A percentile compares a stretch with the other conserved stretches of the same genome.
phyloP scores from a whole-genome alignment of 1,284 basidiomycete genomes.

The Ganoderma lingzhi region DNA sequence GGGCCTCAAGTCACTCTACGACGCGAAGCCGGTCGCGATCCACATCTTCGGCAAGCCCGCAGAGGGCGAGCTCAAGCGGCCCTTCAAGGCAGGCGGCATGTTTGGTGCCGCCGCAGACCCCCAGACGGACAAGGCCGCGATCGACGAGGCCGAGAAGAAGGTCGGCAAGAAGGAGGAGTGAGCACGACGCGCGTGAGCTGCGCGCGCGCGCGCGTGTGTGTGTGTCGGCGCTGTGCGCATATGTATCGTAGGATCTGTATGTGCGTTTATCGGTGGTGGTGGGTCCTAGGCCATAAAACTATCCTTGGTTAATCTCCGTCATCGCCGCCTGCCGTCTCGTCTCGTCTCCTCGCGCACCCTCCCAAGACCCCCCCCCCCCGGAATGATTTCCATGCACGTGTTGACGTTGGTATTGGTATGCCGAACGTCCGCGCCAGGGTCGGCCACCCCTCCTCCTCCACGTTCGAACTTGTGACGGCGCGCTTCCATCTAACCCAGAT shows the following conservation, averaged over 20 bases:
- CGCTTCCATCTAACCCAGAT: background rate
- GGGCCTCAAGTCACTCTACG: constrained; percentile 88
- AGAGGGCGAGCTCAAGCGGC: constrained; percentile 89
- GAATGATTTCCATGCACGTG: too few species aligned
- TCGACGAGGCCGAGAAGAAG: constrained; percentile 89
- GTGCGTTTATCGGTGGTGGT: constrained; percentile 7
- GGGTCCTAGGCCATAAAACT: constrained; percentile 17
- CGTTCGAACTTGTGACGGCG: background rate
- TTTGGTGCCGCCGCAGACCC: constrained; percentile 73
- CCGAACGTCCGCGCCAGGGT: too few species aligned
- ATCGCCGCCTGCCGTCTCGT: background rate
- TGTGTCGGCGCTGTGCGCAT: background rate
- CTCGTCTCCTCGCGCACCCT: too few species aligned
- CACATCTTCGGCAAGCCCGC: constrained; percentile 81
- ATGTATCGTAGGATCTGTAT: constrained; percentile 25
- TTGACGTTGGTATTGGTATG: too few species aligned
- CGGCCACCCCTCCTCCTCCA: background rate
- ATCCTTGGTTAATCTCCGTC: constrained; percentile 19
- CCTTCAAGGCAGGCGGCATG: constrained; percentile 85
- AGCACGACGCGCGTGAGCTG: background rate
- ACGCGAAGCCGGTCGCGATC: constrained; percentile 84
- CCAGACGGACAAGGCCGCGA: constrained; percentile 85
- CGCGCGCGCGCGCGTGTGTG: too few species aligned
- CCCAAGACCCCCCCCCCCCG: too few species aligned
- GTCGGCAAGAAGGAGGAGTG: constrained; percentile 83